A percentile compares a stretch with the other conserved stretches of the same genome.
Conservation (phyloP, 768 basidiomycete species). For the Amanita inopinata region DNA sequence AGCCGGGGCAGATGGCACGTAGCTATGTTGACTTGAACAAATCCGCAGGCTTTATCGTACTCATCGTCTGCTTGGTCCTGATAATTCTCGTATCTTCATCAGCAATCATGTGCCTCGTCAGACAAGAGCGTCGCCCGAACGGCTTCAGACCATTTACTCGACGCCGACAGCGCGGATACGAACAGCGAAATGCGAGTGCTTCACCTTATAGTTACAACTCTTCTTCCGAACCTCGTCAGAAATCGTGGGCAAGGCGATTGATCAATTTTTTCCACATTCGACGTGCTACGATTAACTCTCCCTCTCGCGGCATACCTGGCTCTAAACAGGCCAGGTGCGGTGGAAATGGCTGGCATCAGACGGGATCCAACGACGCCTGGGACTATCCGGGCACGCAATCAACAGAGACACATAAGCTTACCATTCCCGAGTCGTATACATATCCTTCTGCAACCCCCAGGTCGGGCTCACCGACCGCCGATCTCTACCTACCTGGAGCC, state of each 20-base stretch:
- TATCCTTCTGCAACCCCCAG: constrained; percentile 6
- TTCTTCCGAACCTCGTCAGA: background rate
- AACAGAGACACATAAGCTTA: background rate
- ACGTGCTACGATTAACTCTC: background rate
- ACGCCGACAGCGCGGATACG: background rate
- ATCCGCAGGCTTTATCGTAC: constrained; percentile 4
- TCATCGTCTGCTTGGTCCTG: constrained; percentile 5
- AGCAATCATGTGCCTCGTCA: constrained; percentile 1
- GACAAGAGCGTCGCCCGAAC: background rate
- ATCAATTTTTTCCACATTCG: background rate
- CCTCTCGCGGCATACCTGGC: background rate
- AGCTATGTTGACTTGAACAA: background rate
- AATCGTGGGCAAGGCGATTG: constrained; percentile 2
- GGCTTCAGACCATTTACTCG: background rate
- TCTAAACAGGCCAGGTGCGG: constrained; percentile 11
- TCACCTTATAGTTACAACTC: constrained; percentile 1
- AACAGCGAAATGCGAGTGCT: background rate
- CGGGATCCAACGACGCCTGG: constrained; percentile 41
- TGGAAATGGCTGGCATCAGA: constrained; percentile 41
- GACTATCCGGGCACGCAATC: constrained; percentile 16
- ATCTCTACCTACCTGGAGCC: constrained; percentile 5
- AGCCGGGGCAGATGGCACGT: background rate
- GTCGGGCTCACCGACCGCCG: constrained; percentile 6
- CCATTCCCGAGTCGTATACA: background rate
- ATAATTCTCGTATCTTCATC: background rate